phyloP scores from a whole-genome alignment of 179 eudicot genomes.

The Silene noctiflora region DNA sequence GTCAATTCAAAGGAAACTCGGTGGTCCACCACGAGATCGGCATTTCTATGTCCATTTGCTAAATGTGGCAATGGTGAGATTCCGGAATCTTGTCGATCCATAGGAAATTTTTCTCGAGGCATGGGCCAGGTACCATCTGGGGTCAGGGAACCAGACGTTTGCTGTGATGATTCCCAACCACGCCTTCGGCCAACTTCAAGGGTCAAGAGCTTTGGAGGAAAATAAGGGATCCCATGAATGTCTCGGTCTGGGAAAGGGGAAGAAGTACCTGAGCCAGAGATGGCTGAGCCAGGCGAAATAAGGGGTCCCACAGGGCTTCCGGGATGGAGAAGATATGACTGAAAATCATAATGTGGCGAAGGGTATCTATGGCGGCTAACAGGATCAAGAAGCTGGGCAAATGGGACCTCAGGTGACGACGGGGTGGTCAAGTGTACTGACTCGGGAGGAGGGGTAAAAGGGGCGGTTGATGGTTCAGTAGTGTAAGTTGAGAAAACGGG shows the following conservation, averaged over 20 bases:
- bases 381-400: slow-evolving; percentile 82
- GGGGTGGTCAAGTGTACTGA: slow-evolving; percentile 87
- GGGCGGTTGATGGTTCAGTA: slow-evolving; percentile 94
- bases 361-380: slow-evolving; percentile 46
- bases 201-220: slow-evolving; percentile 55
- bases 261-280: slow-evolving; percentile 81
- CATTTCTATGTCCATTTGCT: slow-evolving; percentile 36
- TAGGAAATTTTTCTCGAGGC: slow-evolving; percentile 34
- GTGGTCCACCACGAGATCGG: slow-evolving; percentile 44
- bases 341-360: slow-evolving; percentile 69
- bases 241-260: slow-evolving; percentile 79
- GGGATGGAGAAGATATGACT: slow-evolving; percentile 73
- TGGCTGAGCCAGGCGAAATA: slow-evolving; percentile 80
- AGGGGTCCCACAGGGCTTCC: slow-evolving; percentile 87
- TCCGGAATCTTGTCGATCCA: slow-evolving; percentile 54
- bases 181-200: slow-evolving; percentile 43
- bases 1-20: slow-evolving; percentile 86
- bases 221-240: slow-evolving; percentile 39
- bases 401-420: slow-evolving; percentile 96
- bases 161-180: slow-evolving; percentile 65
- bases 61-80: slow-evolving; percentile 43
- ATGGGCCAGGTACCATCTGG: slow-evolving; percentile 53
- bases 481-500: slow-evolving; percentile 88
- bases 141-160: slow-evolving; percentile 63
- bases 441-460: slow-evolving; percentile 93